phyloP scores from a whole-genome alignment of 176 grass and related monocot species.

The Dendrocalamus sinicus region DNA sequence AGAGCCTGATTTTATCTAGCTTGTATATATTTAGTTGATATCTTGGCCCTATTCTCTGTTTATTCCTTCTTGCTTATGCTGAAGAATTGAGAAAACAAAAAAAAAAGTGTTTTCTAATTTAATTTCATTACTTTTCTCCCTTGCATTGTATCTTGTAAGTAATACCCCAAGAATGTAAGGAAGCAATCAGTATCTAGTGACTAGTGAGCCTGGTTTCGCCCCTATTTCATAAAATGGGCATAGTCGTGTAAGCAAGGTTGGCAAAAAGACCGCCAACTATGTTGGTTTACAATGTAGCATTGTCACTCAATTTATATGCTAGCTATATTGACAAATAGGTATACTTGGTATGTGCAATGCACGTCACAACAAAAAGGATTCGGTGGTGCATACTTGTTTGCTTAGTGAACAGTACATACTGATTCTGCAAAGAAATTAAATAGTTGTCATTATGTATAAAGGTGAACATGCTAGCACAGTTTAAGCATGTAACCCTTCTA shows the following conservation, averaged over 20 bases:
- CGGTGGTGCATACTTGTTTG: not conserved
- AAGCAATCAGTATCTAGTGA: not conserved
- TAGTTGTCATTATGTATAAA: not conserved
- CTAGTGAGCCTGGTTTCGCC: not conserved
- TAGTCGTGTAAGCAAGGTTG: not conserved
- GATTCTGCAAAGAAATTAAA: not conserved
- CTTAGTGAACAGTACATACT: not conserved
- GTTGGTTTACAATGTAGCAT: not conserved
- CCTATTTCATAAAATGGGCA: not conserved
- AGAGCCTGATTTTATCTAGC: slow-evolving; percentile 6
- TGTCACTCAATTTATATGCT: not conserved
- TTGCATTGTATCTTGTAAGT: not conserved
- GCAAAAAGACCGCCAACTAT: not conserved
- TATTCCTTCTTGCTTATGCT: not conserved
- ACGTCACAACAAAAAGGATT: not conserved
- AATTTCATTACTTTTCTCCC: not conserved
- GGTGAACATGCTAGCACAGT: not conserved
- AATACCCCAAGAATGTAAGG: not conserved
- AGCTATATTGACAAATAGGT: not conserved
- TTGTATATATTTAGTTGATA: not conserved
- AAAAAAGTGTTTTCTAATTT: not conserved
- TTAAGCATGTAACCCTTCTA: not conserved
- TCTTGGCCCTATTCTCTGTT: not conserved
- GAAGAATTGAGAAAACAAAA: not conserved
- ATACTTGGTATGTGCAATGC: not conserved